phyloP scores from a whole-genome alignment of 2,329 filamentous ascomycete species.

The Fusarium liriodendri region DNA sequence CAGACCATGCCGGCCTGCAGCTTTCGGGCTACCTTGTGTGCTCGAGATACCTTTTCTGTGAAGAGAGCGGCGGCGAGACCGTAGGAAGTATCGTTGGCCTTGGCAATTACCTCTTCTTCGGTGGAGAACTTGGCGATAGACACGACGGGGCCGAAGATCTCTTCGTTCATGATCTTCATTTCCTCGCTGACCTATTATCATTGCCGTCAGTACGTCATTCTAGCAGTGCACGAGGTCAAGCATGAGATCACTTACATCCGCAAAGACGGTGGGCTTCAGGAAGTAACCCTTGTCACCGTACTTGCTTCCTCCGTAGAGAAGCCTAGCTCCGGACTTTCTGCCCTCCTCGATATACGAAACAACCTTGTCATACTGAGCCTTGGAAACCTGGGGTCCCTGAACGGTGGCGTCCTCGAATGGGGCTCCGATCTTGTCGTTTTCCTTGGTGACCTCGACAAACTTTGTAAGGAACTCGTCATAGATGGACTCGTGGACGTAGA shows the following conservation, averaged over 20 bases:
- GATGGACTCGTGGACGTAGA: conserved; percentile 68
- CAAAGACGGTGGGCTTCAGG: conserved; percentile 43
- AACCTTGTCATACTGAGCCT: conserved; percentile 72
- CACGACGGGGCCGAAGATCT: conserved; percentile 47
- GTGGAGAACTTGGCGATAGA: conserved; percentile 42
- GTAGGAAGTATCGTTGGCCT: conserved; percentile 58
- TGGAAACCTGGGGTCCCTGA: conserved; percentile 75
- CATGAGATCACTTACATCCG: conserved; percentile 32
- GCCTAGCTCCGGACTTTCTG: conserved; percentile 70
- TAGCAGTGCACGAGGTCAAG: not conserved
- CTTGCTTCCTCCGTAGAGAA: conserved; percentile 54
- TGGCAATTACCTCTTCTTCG: conserved; percentile 39
- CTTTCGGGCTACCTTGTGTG: conserved; percentile 55
- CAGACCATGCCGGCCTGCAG: conserved; percentile 64
- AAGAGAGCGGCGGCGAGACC: conserved; percentile 67
- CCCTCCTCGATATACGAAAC: conserved; percentile 73
- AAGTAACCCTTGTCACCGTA: conserved; percentile 43
- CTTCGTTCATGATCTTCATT: conserved; percentile 45
- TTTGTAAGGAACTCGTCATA: conserved; percentile 69
- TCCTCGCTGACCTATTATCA: conserved; percentile 36
- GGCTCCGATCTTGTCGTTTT: conserved; percentile 69
- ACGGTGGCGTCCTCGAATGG: conserved; percentile 71
- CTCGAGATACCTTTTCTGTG: conserved; percentile 60
- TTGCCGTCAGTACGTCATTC: conserved; percentile 27
- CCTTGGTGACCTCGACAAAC: conserved; percentile 60